Percentiles rank a stretch among this genome's conserved stretches.
phyloP scores from a whole-genome alignment of 1,139 yeast genomes.

The Sugiyamaella japonica region DNA sequence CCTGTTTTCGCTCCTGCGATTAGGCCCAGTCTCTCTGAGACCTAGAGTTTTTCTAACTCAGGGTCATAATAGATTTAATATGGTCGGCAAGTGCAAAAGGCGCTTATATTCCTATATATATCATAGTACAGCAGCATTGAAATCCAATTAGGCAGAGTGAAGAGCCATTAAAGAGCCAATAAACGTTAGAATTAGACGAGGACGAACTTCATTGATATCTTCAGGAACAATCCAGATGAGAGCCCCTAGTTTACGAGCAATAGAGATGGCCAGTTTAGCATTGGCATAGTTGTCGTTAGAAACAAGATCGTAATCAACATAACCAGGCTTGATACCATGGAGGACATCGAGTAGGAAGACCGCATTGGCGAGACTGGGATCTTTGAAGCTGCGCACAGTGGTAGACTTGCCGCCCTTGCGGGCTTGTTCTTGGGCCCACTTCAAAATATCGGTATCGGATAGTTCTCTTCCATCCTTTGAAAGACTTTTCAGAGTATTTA shows the following conservation, averaged over 20 bases:
- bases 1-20: not conserved
- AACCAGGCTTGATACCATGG: slow-evolving; percentile 94
- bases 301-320: slow-evolving; percentile 92
- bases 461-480: slow-evolving; percentile 72
- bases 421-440: slow-evolving; percentile 90
- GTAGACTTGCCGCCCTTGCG: slow-evolving; percentile 65
- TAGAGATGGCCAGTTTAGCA: slow-evolving; percentile 95
- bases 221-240: slow-evolving; percentile 99
- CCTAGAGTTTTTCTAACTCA: too few relatives aligned
- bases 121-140: slow-evolving; percentile 4
- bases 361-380: slow-evolving; percentile 70
- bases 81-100: too few relatives aligned
- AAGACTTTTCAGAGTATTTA: slow-evolving; percentile 72
- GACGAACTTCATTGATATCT: slow-evolving; percentile 93
- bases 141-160: slow-evolving; percentile 19
- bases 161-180: slow-evolving; percentile 91
- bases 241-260: slow-evolving; percentile 97
- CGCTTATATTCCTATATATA: slow-evolving; percentile 2
- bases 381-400: slow-evolving; percentile 80
- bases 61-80: too few relatives aligned
- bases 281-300: slow-evolving; percentile 88
- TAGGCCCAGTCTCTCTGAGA: too few relatives aligned
- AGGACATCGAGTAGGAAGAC: slow-evolving; percentile 85
- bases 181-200: slow-evolving; percentile 88
- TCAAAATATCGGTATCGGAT: slow-evolving; percentile 80